Percentiles rank a stretch among this genome's conserved stretches.
These are phyloP conservation scores for Trichoderma breve DNA, from an alignment of 2,329 filamentous ascomycete species.

Conservation along the genomic window DNA sequence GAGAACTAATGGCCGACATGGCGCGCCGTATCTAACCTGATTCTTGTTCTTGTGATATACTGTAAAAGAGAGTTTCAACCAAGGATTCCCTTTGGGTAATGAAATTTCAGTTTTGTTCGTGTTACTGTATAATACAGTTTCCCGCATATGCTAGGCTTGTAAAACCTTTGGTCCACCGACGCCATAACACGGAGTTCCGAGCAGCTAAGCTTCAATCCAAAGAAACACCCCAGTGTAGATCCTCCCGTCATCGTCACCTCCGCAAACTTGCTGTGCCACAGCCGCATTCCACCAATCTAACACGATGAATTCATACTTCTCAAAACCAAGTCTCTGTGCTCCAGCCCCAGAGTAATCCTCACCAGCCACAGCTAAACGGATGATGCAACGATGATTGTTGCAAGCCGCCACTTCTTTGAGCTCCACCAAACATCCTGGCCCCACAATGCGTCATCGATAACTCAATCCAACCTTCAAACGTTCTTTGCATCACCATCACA, in stretches of 20 bases:
- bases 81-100: neutral
- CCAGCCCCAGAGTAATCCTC: neutral
- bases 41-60: too few relatives aligned
- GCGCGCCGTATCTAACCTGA: neutral
- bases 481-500: conserved; percentile 9
- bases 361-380: conserved; percentile 15
- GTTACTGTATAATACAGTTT: neutral
- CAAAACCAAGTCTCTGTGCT: neutral
- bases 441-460: conserved; percentile 16
- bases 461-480: neutral
- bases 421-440: neutral
- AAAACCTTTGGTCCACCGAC: neutral
- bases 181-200: neutral
- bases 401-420: neutral
- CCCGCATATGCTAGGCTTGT: neutral
- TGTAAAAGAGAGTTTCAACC: neutral
- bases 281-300: neutral
- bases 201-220: neutral
- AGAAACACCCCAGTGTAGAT: neutral
- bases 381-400: conserved; percentile 18
- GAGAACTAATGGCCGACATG: neutral
- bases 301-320: neutral
- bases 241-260: neutral
- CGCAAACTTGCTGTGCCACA: neutral
- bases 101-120: neutral